A percentile compares a stretch with the other conserved stretches of the same genome.
Conservation (phyloP, 2,329 filamentous ascomycete species). For the Shiraia sp. region DNA sequence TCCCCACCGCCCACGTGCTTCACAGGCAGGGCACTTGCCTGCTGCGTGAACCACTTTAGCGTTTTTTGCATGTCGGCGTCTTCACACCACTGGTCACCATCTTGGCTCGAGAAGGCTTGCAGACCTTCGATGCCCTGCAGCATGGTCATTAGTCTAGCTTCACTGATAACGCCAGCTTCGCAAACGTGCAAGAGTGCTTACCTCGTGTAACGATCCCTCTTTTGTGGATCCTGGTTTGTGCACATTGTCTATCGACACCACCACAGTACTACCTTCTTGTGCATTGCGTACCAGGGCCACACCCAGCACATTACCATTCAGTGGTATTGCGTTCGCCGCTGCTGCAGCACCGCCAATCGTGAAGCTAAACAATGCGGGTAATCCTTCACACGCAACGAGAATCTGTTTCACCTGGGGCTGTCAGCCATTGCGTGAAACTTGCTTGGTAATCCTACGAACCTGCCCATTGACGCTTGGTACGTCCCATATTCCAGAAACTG, state of each 20-base stretch:
- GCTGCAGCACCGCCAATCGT: conserved; percentile 52
- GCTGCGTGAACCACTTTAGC: conserved; percentile 22
- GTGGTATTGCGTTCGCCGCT: conserved; percentile 44
- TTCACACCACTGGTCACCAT: conserved; percentile 28
- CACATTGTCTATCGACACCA: conserved; percentile 60
- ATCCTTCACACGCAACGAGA: conserved; percentile 49
- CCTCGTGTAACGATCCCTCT: conserved; percentile 36
- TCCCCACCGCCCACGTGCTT: conserved; percentile 9
- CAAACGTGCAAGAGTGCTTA: conserved; percentile 16
- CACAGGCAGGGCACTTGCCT: conserved; percentile 5
- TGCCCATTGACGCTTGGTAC: conserved; percentile 25
- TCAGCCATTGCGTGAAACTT: conserved; percentile 5
- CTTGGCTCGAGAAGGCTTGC: conserved; percentile 28
- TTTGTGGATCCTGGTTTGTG: conserved; percentile 57
- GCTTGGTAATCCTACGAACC: conserved; percentile 47
- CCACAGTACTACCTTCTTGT: conserved; percentile 10
- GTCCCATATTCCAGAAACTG: conserved; percentile 58
- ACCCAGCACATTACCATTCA: conserved; percentile 70
- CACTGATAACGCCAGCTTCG: not conserved
- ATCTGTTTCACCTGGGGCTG: conserved; percentile 29
- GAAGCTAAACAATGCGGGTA: conserved; percentile 69
- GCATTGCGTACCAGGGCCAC: conserved; percentile 39
- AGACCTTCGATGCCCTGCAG: conserved; percentile 22
- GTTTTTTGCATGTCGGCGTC: conserved; percentile 14
- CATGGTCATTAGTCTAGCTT: too few relatives aligned